Percentiles rank a stretch among this genome's conserved stretches.
Conservation (phyloP, 1,139 yeast species). For the Geotrichum klebahnii region DNA sequence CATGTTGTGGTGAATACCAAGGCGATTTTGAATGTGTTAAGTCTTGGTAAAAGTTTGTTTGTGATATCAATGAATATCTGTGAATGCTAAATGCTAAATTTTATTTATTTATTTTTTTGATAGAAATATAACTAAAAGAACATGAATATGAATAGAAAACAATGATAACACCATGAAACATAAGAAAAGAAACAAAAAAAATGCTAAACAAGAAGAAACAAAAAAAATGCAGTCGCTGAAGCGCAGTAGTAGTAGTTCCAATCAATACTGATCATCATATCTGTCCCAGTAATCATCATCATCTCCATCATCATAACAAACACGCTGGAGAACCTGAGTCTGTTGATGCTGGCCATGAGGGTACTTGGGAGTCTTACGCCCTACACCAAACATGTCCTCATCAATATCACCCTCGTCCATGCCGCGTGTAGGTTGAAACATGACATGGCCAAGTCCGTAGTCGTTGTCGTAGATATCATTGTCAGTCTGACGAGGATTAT, state of each 20-base stretch:
- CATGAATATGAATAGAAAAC: neutral
- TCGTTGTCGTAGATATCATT: neutral
- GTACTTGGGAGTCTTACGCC: neutral
- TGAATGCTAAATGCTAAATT: no score
- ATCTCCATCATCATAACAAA: conserved; percentile 11
- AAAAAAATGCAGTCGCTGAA: neutral
- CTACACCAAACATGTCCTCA: conserved; percentile 4
- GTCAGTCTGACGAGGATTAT: neutral
- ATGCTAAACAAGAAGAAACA: neutral
- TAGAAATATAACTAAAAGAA: neutral
- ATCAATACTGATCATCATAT: conserved; percentile 13
- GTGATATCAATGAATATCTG: no score
- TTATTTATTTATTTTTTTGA: neutral
- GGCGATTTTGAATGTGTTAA: no score
- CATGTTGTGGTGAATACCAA: no score
- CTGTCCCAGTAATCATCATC: conserved; percentile 19
- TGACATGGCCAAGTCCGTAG: neutral
- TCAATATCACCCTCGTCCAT: conserved; percentile 6
- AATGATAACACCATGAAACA: neutral
- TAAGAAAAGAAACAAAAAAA: neutral
- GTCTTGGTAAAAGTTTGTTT: no score
- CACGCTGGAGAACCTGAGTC: neutral
- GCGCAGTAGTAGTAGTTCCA: no score
- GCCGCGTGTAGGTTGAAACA: neutral
- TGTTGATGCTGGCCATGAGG: neutral